A percentile compares a stretch with the other conserved stretches of the same genome.
Evolutionary conservation across 2,329 filamentous ascomycete species (phyloP).

Genomic region (Fusarium nematophilum): DNA sequence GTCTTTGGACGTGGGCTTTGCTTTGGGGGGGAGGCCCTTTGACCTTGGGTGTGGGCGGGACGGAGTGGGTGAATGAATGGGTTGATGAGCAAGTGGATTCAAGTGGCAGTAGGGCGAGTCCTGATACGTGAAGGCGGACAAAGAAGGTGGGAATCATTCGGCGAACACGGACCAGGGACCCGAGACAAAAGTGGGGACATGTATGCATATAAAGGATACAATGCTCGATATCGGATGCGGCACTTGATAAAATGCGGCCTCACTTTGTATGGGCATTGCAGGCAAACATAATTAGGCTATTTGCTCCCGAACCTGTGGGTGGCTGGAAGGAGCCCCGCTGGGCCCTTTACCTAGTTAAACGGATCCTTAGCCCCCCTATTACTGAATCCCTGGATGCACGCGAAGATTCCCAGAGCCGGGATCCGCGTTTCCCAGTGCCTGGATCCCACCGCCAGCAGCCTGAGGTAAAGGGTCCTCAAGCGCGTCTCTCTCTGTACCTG

Average conservation of each 20-base stretch:
- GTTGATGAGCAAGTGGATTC: constrained; percentile 25
- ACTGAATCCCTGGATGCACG: constrained; percentile 33
- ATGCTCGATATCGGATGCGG: constrained; percentile 4
- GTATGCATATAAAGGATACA: constrained; percentile 15
- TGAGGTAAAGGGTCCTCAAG: too few species aligned
- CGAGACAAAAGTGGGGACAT: constrained; percentile 22
- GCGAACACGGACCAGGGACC: constrained; percentile 25
- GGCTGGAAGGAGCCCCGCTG: constrained; percentile 18
- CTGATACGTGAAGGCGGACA: constrained; percentile 15
- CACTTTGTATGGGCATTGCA: not conserved
- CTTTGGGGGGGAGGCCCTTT: constrained; percentile 25
- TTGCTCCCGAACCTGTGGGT: not conserved
- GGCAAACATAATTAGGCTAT: not conserved
- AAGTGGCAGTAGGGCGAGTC: not conserved
- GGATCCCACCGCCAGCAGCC: too few species aligned
- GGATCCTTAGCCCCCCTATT: constrained; percentile 13
- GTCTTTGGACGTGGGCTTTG: constrained; percentile 27
- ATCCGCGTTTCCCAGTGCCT: constrained; percentile 21
- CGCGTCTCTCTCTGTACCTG: not conserved
- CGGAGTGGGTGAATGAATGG: constrained; percentile 11
- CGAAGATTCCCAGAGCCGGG: constrained; percentile 32
- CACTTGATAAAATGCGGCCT: constrained; percentile 9
- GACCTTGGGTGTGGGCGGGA: constrained; percentile 24
- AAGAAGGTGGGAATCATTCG: constrained; percentile 14
- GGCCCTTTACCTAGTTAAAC: constrained; percentile 12